Evolutionary conservation across 2,329 filamentous ascomycete genomes (phyloP).

Genomic region (Trichoderma hamatum): DNA sequence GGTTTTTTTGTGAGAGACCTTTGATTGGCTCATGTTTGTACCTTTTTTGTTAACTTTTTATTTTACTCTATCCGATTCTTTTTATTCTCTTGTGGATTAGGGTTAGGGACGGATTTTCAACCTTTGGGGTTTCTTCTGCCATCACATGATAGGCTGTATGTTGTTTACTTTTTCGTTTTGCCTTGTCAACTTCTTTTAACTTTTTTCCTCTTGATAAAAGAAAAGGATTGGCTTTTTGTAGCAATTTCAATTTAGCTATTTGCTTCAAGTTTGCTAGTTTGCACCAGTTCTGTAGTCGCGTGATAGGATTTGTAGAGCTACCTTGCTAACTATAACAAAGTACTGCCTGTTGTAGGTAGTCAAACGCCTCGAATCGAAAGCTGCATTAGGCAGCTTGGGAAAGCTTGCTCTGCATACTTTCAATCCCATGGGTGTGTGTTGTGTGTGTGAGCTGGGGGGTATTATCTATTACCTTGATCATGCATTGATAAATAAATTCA

Average conservation of each 20-base stretch:
- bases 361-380: background rate
- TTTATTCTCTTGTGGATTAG: constrained; percentile 1
- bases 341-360: background rate
- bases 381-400: background rate
- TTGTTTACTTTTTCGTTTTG: background rate
- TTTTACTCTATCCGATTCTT: background rate
- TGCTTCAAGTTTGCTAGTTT: background rate
- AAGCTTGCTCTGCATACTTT: background rate
- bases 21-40: constrained; percentile 16
- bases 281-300: background rate
- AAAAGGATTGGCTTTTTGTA: background rate
- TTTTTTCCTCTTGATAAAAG: background rate
- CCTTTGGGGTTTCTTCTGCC: background rate
- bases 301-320: background rate
- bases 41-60: background rate
- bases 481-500: background rate
- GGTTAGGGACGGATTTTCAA: constrained; percentile 1
- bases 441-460: constrained; percentile 18
- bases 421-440: background rate
- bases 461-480: constrained; percentile 22
- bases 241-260: constrained; percentile 1
- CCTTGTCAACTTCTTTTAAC: background rate
- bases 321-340: background rate
- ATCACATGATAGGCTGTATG: background rate
- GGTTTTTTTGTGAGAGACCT: constrained; percentile 10